Evolutionary conservation across 345 rosid genomes (phyloP), one percentile per base, ranked within the genome.

Genomic region (Geranium rotundifolium): DNA sequence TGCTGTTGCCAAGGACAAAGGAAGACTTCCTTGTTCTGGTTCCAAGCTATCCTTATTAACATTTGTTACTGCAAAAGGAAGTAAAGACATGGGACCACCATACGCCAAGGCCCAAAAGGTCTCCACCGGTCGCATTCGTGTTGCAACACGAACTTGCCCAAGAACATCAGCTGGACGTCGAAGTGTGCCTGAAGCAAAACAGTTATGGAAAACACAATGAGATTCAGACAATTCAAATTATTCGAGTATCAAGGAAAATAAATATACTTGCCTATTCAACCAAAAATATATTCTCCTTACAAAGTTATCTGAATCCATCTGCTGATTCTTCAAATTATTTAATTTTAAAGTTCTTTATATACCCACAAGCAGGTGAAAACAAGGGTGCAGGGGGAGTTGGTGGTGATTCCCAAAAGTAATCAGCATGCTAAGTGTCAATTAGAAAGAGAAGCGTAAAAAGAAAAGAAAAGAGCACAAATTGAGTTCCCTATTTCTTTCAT

Each of bases 131-230:
- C 87, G 82, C 82, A 81, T 84, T 81, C 97, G 83, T 37, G 80
- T 76, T 54, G 96, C 97, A 68, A 95, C 87, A 82, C 88, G 92
- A 50, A 90, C 96, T 81, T 95, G 99, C 77, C 99, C 99, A 66
- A 95, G 97, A 73, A 95, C 92, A 80, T 95, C 99, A 58, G 91
- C 99, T 29, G 97, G 99, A 64, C 99, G 80, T 60, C 97, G 82
- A 58, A 81, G 73, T 64, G 76, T 71, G 66, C 99, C 99, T 88
- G 75, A 67, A 73, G 71, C 64, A 69, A 62, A 69, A 34, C 27
- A 57, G 57, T 61, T 58, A 31, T 17, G 65, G 63, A 63, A 63
- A 55, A 65, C 70, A 56, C 30, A 68, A 64, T 55, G 57, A 37
- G 19, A 60, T 54, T 37, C 19, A 14, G 29, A 56, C 17, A 37